These are phyloP conservation scores for Aureobasidium pullulans DNA, from an alignment of 2,329 filamentous ascomycete species.

Conservation along the genomic window DNA sequence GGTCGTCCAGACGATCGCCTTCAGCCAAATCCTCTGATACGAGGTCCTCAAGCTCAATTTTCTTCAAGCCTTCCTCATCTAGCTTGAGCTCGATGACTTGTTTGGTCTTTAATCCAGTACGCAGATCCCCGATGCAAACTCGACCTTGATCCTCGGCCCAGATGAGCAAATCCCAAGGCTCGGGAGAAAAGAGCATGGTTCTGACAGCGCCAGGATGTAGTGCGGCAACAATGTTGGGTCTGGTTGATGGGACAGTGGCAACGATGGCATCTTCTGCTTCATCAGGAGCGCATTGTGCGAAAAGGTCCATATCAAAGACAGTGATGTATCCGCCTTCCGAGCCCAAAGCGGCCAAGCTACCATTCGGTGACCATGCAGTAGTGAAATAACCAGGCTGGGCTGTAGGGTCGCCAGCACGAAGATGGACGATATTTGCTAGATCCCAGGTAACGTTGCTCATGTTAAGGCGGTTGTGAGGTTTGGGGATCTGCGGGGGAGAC, in stretches of 20 bases:
- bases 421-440: slow-evolving; percentile 32
- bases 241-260: slow-evolving; percentile 69
- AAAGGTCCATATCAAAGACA: slow-evolving; percentile 55
- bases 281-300: slow-evolving; percentile 22
- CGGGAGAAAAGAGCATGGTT: slow-evolving; percentile 86
- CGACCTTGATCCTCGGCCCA: slow-evolving; percentile 86
- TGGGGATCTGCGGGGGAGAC: slow-evolving; percentile 29
- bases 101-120: slow-evolving; percentile 57
- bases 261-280: slow-evolving; percentile 53
- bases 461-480: slow-evolving; percentile 31
- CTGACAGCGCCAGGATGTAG: slow-evolving; percentile 63
- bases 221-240: slow-evolving; percentile 44
- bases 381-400: slow-evolving; percentile 60
- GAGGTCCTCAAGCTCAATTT: slow-evolving; percentile 44
- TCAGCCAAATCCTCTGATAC: background rate
- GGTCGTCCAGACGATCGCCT: slow-evolving; percentile 41
- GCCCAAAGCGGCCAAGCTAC: slow-evolving; percentile 64
- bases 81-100: slow-evolving; percentile 62
- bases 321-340: slow-evolving; percentile 76
- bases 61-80: slow-evolving; percentile 49
- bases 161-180: slow-evolving; percentile 80
- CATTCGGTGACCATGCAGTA: slow-evolving; percentile 67
- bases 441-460: slow-evolving; percentile 32
- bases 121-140: slow-evolving; percentile 66
- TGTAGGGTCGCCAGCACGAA: slow-evolving; percentile 34